Evolutionary conservation across 2,329 filamentous ascomycete species (phyloP).

Genomic region (Neocucurbitaria cava): DNA sequence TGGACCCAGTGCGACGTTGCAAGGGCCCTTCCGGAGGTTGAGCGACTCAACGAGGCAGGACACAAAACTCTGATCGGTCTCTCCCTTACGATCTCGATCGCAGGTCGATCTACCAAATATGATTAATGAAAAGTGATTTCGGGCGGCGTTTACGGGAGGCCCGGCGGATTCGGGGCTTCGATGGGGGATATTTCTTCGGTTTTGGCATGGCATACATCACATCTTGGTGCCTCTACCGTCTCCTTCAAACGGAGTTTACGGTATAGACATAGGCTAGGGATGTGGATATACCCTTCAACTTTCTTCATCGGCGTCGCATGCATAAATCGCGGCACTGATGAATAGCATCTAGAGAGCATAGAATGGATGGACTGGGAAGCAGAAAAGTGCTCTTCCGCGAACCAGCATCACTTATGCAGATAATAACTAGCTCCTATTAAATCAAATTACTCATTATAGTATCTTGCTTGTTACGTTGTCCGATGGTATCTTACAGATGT

Average conservation of each 20-base stretch:
- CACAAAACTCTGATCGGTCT: conserved; percentile 39
- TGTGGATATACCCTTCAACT: conserved; percentile 17
- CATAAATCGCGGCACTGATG: not conserved
- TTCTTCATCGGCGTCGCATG: not conserved
- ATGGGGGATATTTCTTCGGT: not conserved
- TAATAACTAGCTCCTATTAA: not conserved
- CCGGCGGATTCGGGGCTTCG: not conserved
- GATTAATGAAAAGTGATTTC: conserved; percentile 30
- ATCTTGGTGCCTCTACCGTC: conserved; percentile 2
- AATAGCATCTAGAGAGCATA: not conserved
- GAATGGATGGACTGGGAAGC: not conserved
- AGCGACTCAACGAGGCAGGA: conserved; percentile 48
- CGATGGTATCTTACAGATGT: not conserved
- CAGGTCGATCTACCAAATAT: conserved; percentile 16
- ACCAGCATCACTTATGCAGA: not conserved
- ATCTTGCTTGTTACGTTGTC: not conserved
- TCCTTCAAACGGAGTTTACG: conserved; percentile 13
- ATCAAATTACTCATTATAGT: not conserved
- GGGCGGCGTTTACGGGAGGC: conserved; percentile 3
- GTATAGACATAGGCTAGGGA: conserved; percentile 5
- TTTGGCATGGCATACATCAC: not conserved
- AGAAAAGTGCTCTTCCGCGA: not conserved
- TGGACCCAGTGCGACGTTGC: conserved; percentile 33
- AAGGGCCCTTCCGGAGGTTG: conserved; percentile 37
- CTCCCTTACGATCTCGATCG: not conserved